Evolutionary conservation across 2,329 filamentous ascomycete genomes (phyloP).

Genomic region (Pseudocercospora crystallina): DNA sequence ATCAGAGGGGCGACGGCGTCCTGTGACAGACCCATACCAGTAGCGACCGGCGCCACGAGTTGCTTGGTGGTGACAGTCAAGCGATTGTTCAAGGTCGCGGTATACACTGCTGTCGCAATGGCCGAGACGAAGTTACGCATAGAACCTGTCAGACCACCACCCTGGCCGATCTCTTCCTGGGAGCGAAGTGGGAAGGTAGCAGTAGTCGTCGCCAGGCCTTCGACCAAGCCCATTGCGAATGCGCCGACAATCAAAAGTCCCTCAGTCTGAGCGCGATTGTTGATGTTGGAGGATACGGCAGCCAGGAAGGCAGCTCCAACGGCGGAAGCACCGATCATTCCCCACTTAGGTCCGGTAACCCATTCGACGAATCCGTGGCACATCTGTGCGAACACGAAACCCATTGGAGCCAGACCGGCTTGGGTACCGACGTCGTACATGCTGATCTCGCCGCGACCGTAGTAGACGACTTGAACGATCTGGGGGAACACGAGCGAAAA

Average conservation of each 20-base stretch:
- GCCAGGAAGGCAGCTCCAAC: constrained; percentile 21
- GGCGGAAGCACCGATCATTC: constrained; percentile 24
- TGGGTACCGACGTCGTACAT: constrained; percentile 25
- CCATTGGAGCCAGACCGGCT: constrained; percentile 24
- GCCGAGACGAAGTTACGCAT: constrained; percentile 25
- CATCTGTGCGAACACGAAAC: constrained; percentile 28
- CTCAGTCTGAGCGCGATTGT: constrained; percentile 19
- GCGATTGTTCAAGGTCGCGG: constrained; percentile 22
- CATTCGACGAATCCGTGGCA: constrained; percentile 26
- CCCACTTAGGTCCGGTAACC: constrained; percentile 25
- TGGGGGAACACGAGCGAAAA: constrained; percentile 25
- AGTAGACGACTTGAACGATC: constrained; percentile 24
- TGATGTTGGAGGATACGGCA: constrained; percentile 19
- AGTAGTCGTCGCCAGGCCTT: constrained; percentile 23
- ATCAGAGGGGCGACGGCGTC: constrained; percentile 16
- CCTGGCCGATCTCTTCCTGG: constrained; percentile 27
- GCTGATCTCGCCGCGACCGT: constrained; percentile 24
- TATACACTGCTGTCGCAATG: constrained; percentile 24
- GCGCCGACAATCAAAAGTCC: constrained; percentile 22
- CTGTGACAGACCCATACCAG: constrained; percentile 16
- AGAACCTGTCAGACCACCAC: constrained; percentile 21
- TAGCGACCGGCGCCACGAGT: constrained; percentile 20
- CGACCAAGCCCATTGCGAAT: constrained; percentile 24
- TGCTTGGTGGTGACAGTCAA: constrained; percentile 17
- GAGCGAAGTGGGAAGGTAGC: constrained; percentile 26